These are phyloP conservation scores for Ascocoryne sarcoides DNA, from an alignment of 2,329 filamentous ascomycete genomes.

Conservation along the genomic window DNA sequence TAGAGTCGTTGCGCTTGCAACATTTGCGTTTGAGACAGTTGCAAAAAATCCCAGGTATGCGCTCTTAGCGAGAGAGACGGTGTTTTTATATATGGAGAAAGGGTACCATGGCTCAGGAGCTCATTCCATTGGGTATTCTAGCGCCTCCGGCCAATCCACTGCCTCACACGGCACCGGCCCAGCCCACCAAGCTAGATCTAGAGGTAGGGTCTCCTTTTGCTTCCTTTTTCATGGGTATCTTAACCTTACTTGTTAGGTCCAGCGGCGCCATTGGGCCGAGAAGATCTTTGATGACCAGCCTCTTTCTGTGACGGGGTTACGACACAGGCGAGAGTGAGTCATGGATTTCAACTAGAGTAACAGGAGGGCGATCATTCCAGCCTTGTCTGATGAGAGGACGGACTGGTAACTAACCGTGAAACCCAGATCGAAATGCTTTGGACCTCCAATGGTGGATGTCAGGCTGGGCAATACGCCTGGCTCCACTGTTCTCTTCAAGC, in stretches of 20 bases:
- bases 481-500: conserved; percentile 45
- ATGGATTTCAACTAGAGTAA: conserved; percentile 3
- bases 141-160: conserved; percentile 16
- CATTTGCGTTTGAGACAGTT: conserved; percentile 44
- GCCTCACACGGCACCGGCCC: conserved; percentile 14
- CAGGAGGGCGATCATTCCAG: conserved; percentile 9
- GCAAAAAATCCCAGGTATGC: conserved; percentile 39
- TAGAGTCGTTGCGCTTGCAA: conserved; percentile 40
- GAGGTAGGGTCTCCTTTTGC: conserved; percentile 18
- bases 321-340: conserved; percentile 32
- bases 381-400: conserved; percentile 11
- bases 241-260: conserved; percentile 12
- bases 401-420: conserved; percentile 7
- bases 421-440: conserved; percentile 38
- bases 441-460: conserved; percentile 37
- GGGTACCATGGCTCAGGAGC: conserved; percentile 14
- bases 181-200: conserved; percentile 15
- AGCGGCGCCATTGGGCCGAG: conserved; percentile 52
- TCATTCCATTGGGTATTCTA: conserved; percentile 15
- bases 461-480: conserved; percentile 37
- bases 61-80: neutral
- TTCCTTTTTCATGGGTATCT: conserved; percentile 1
- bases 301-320: conserved; percentile 42
- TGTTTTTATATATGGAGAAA: too few species aligned
- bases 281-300: conserved; percentile 47